phyloP scores from a whole-genome alignment of 2,329 filamentous ascomycete species.

The Exophiala oligosperma region DNA sequence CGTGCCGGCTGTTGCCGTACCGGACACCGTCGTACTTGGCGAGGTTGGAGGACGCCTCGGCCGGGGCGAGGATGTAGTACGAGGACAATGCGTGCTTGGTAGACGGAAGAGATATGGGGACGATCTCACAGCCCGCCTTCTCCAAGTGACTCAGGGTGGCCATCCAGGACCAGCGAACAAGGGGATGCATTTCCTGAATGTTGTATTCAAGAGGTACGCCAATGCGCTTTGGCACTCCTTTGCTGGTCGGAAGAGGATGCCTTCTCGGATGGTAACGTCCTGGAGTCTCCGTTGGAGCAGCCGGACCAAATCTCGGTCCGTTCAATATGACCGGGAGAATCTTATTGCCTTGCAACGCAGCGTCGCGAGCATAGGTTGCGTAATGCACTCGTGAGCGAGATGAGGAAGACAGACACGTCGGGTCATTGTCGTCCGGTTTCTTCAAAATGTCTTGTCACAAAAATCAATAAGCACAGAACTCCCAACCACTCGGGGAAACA shows the following conservation, averaged over 20 bases:
- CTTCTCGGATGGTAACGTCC: no score
- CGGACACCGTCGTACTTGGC: constrained; percentile 97
- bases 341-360: constrained; percentile 2
- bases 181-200: constrained; percentile 71
- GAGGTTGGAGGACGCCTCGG: constrained; percentile 92
- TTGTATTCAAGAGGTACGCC: constrained; percentile 78
- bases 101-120: constrained; percentile 76
- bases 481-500: no score
- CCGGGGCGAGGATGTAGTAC: constrained; percentile 93
- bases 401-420: constrained; percentile 64
- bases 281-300: not conserved
- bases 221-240: constrained; percentile 44
- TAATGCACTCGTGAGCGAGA: constrained; percentile 58
- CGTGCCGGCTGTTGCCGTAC: constrained; percentile 65
- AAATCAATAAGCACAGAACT: constrained; percentile 32
- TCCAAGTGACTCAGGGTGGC: constrained; percentile 61
- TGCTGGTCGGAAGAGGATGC: no score
- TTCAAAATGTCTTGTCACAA: constrained; percentile 47
- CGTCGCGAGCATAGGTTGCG: constrained; percentile 13
- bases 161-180: constrained; percentile 70
- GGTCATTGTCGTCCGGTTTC: constrained; percentile 68
- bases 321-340: not conserved
- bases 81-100: constrained; percentile 85
- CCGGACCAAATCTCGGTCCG: no score
- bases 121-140: constrained; percentile 66